These are phyloP conservation scores for Trametes punicea DNA, from an alignment of 768 basidiomycete species.

Conservation along the genomic window DNA sequence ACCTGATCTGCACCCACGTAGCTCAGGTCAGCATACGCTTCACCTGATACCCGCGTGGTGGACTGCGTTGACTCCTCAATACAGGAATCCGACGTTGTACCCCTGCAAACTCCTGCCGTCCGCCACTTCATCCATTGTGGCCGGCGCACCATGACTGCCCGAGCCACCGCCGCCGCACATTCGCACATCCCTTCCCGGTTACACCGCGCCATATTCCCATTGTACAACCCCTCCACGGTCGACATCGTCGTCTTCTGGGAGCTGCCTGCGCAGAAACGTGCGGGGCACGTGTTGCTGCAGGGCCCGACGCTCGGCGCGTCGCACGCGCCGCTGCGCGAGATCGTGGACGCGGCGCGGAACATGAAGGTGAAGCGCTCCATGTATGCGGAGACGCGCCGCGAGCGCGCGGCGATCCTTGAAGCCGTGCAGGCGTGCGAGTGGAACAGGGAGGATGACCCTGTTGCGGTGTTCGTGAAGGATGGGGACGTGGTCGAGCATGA, in stretches of 20 bases:
- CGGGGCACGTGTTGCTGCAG: constrained; percentile 58
- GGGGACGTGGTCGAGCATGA: constrained; percentile 50
- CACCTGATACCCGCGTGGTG: neutral
- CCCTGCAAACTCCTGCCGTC: constrained; percentile 29
- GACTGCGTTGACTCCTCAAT: neutral
- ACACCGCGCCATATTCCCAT: constrained; percentile 67
- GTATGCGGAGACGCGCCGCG: constrained; percentile 86
- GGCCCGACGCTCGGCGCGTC: constrained; percentile 64
- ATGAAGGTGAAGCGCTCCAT: constrained; percentile 76
- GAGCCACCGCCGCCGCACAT: constrained; percentile 38
- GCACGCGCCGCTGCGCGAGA: constrained; percentile 60
- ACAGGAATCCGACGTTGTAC: constrained; percentile 17
- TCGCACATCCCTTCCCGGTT: constrained; percentile 54
- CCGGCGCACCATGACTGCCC: constrained; percentile 42
- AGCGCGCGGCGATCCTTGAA: constrained; percentile 63
- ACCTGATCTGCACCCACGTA: constrained; percentile 49
- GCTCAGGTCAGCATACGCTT: constrained; percentile 38
- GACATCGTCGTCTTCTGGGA: constrained; percentile 80
- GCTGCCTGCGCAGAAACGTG: constrained; percentile 53
- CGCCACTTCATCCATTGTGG: constrained; percentile 49
- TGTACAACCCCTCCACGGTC: constrained; percentile 69
- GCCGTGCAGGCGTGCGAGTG: constrained; percentile 69
- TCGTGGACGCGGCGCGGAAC: constrained; percentile 56
- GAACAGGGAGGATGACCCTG: constrained; percentile 77
- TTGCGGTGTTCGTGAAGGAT: constrained; percentile 50